A percentile compares a stretch with the other conserved stretches of the same genome.
phyloP scores from a whole-genome alignment of 139 green algal species.

The Auxenochlorella pyrenoidosa region DNA sequence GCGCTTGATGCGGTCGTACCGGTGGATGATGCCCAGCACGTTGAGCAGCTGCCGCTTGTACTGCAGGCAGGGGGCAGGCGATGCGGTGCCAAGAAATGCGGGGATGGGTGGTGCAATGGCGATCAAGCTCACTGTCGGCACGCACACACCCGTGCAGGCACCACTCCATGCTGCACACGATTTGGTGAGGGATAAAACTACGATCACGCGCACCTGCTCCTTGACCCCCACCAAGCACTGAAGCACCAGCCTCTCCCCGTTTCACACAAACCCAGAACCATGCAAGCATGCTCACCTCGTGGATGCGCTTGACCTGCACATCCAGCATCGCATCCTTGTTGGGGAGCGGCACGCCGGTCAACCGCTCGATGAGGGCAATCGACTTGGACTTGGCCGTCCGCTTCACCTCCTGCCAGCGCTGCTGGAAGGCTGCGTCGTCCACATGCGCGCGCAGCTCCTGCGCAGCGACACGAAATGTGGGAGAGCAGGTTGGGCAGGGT shows the following conservation, averaged over 20 bases:
- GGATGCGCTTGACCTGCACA: constrained; percentile 98
- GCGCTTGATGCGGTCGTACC: constrained; percentile 93
- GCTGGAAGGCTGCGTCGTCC: constrained; percentile 69
- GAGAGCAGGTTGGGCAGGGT: neutral
- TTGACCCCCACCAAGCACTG: too few species aligned
- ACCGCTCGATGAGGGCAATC: constrained; percentile 74
- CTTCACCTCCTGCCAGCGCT: constrained; percentile 90
- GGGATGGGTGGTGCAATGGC: neutral
- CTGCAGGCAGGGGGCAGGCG: constrained; percentile 14
- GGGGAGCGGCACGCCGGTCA: constrained; percentile 78
- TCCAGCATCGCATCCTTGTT: constrained; percentile 90
- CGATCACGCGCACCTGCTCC: too few species aligned
- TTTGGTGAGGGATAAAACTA: too few species aligned
- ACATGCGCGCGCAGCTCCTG: constrained; percentile 62
- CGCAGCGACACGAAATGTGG: neutral
- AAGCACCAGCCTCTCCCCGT: too few species aligned
- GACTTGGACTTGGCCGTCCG: constrained; percentile 83
- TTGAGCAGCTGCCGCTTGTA: constrained; percentile 99
- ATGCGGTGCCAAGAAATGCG: too few species aligned
- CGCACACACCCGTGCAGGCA: too few species aligned
- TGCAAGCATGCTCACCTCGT: constrained; percentile 70
- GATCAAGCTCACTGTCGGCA: too few species aligned
- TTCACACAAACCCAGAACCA: too few species aligned
- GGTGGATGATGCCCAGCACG: constrained; percentile 86
- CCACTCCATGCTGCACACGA: too few species aligned